Conservation (phyloP, 164 flowering plant species). For the Warburgia ugandensis region DNA sequence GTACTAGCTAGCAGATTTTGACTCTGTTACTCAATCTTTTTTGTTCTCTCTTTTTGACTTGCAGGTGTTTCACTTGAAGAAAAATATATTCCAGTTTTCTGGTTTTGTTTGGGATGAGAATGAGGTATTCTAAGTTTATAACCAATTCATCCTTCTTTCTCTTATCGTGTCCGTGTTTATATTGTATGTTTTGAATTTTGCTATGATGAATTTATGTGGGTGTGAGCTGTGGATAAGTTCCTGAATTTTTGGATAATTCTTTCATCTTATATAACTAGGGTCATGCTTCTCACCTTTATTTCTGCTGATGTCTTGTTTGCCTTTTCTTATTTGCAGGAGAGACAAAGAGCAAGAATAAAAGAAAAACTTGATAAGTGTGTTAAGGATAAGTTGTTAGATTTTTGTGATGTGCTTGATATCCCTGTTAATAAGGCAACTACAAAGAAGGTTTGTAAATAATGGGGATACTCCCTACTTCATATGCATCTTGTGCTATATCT, state of each 20-base stretch:
- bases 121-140: slow-evolving; percentile 42
- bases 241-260: too few species aligned
- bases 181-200: too few species aligned
- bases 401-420: slow-evolving; percentile 75
- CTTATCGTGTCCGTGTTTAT: too few species aligned
- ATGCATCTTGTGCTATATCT: not conserved
- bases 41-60: slow-evolving; percentile 6
- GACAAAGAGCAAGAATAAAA: slow-evolving; percentile 50
- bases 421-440: slow-evolving; percentile 36
- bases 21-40: not conserved
- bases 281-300: too few species aligned
- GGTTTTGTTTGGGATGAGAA: slow-evolving; percentile 77
- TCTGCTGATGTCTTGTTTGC: too few species aligned
- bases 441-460: slow-evolving; percentile 43
- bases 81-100: slow-evolving; percentile 67
- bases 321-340: slow-evolving; percentile 47
- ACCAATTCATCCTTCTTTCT: not conserved
- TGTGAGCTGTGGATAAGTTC: too few species aligned
- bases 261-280: too few species aligned
- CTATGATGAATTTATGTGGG: too few species aligned
- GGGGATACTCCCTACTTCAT: not conserved
- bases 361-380: slow-evolving; percentile 78
- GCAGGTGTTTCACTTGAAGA: slow-evolving; percentile 61
- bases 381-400: slow-evolving; percentile 68
- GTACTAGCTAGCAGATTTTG: not conserved